Evolutionary conservation across 371 early-diverging fungal genomes (phyloP).

Genomic region (Apophysomyces sp.): DNA sequence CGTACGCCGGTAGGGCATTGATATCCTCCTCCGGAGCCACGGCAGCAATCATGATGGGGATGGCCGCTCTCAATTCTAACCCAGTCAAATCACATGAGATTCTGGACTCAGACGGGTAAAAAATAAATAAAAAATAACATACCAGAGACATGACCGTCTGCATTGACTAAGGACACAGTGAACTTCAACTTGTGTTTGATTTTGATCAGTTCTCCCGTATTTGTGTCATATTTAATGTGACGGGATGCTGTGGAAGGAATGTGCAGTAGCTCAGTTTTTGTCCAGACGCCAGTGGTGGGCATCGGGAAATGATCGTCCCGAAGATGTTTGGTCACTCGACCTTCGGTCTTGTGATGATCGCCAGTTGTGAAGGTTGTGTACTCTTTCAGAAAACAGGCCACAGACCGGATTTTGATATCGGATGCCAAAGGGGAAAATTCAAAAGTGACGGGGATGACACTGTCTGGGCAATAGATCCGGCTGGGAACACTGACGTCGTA

Average conservation of each 20-base stretch:
- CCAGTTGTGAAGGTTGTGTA: slow-evolving; percentile 17
- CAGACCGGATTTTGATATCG: slow-evolving; percentile 17
- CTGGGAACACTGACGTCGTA: slow-evolving; percentile 28
- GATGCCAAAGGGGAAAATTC: slow-evolving; percentile 20
- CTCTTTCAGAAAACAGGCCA: slow-evolving; percentile 28
- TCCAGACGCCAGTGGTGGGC: slow-evolving; percentile 5
- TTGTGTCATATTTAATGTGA: slow-evolving; percentile 21
- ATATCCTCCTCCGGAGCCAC: slow-evolving; percentile 19
- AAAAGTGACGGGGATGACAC: slow-evolving; percentile 22
- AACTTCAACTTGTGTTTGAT: slow-evolving; percentile 42
- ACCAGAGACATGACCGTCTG: slow-evolving; percentile 37
- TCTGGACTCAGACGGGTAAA: neutral
- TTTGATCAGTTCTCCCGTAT: slow-evolving; percentile 19
- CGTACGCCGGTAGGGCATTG: slow-evolving; percentile 15
- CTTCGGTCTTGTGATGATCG: slow-evolving; percentile 15
- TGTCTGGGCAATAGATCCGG: slow-evolving; percentile 13
- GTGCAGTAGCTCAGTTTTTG: slow-evolving; percentile 25
- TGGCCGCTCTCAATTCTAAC: slow-evolving; percentile 30
- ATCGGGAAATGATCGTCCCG: slow-evolving; percentile 29
- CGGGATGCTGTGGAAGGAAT: slow-evolving; percentile 15
- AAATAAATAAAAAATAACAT: slow-evolving; percentile 9
- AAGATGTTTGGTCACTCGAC: slow-evolving; percentile 16
- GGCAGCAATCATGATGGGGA: slow-evolving; percentile 32
- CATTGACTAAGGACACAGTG: slow-evolving; percentile 24
- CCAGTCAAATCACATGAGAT: neutral